phyloP scores from a whole-genome alignment of 345 rosid species.

The Pistacia vera region DNA sequence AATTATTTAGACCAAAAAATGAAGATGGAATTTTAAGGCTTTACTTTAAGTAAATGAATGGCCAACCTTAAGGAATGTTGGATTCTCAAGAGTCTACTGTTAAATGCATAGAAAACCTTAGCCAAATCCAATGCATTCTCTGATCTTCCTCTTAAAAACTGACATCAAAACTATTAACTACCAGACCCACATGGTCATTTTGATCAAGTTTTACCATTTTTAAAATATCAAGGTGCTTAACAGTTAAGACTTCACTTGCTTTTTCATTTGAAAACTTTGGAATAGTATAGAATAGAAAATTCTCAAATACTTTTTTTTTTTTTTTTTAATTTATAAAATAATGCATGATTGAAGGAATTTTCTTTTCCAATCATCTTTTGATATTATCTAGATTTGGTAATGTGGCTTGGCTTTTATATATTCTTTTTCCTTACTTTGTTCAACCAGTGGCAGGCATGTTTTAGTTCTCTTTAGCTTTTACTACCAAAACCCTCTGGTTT shows the following conservation, averaged over 20 bases:
- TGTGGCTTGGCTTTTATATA: constrained; percentile 43
- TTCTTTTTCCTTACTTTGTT: constrained; percentile 38
- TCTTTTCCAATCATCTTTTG: constrained; percentile 38
- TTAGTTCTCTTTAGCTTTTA: constrained; percentile 25
- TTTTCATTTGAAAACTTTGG: neutral
- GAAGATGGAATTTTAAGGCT: constrained; percentile 24
- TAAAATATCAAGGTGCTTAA: constrained; percentile 28
- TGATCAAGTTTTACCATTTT: constrained; percentile 4
- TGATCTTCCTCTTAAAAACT: constrained; percentile 12
- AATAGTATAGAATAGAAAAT: constrained; percentile 10
- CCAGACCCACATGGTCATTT: constrained; percentile 29
- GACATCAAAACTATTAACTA: constrained; percentile 7
- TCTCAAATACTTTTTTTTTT: neutral
- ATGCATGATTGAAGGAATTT: constrained; percentile 49
- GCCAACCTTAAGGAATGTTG: constrained; percentile 48
- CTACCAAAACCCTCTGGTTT: constrained; percentile 27
- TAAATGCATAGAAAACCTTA: constrained; percentile 29
- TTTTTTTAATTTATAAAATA: constrained; percentile 14
- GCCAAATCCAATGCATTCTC: constrained; percentile 25
- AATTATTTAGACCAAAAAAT: constrained; percentile 14
- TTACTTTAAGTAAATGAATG: constrained; percentile 10
- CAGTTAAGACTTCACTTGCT: constrained; percentile 32
- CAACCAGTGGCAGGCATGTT: constrained; percentile 57
- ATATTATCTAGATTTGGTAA: constrained; percentile 43
- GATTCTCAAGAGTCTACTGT: constrained; percentile 44